Conservation (phyloP, 257 asterid genomes). For the Petunia secreta region DNA sequence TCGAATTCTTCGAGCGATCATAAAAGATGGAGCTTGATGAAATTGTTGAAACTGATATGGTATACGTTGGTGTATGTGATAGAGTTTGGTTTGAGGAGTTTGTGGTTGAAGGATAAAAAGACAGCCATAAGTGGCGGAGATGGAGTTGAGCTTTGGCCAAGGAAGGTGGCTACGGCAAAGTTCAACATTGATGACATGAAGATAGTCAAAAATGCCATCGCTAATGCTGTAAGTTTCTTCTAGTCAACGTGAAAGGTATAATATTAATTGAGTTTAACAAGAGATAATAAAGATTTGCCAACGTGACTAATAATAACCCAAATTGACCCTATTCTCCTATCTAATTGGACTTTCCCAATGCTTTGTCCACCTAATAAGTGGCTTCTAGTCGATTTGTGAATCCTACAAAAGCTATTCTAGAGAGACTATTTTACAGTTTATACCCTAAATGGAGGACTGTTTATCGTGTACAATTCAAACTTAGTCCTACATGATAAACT, state of each 20-base stretch:
- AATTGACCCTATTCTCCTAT: too few relatives aligned
- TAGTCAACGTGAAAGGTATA: too few relatives aligned
- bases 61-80: slow-evolving; percentile 36
- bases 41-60: slow-evolving; percentile 39
- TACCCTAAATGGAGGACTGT: background rate
- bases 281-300: too few relatives aligned
- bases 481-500: too few relatives aligned
- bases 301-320: too few relatives aligned
- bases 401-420: too few relatives aligned
- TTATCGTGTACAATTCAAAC: background rate
- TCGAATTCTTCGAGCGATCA: slow-evolving; percentile 24
- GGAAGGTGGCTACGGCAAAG: slow-evolving; percentile 48
- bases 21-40: slow-evolving; percentile 37
- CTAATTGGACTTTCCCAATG: background rate
- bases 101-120: slow-evolving; percentile 46
- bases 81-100: slow-evolving; percentile 38
- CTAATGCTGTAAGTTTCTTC: slow-evolving; percentile 33
- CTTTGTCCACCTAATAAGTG: background rate
- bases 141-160: slow-evolving; percentile 59
- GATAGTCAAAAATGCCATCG: slow-evolving; percentile 37
- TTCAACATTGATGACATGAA: slow-evolving; percentile 46
- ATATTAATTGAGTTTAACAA: too few relatives aligned
- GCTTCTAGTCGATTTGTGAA: background rate
- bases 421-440: too few relatives aligned
- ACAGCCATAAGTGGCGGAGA: slow-evolving; percentile 49